phyloP scores from a whole-genome alignment of 257 asterid species.

The Rauvolfia tetraphylla region DNA sequence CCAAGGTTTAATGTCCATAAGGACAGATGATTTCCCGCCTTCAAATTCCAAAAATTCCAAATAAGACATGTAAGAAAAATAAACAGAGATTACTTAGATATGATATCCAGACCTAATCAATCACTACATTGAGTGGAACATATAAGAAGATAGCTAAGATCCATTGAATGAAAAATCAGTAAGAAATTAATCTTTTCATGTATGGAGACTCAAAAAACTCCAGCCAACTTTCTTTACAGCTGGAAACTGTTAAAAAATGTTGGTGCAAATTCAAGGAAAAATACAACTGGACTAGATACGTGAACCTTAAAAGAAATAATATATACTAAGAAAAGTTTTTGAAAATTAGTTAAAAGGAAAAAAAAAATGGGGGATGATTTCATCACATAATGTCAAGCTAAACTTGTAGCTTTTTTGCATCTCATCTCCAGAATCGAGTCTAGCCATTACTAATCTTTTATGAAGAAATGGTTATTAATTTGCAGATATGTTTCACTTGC shows the following conservation, averaged over 20 bases:
- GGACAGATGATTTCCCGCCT: conserved; percentile 98
- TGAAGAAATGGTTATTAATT: background rate
- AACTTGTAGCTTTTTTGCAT: background rate
- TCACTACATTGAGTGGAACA: background rate
- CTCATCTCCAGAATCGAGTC: background rate
- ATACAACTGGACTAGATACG: background rate
- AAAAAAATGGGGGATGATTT: too few relatives aligned
- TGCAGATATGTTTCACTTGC: background rate
- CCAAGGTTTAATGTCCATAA: conserved; percentile 94
- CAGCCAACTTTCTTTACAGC: background rate
- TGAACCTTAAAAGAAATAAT: too few relatives aligned
- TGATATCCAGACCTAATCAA: background rate
- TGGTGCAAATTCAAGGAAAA: background rate
- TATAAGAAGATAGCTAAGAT: background rate
- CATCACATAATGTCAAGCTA: too few relatives aligned
- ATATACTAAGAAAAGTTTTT: too few relatives aligned
- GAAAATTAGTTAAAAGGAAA: background rate
- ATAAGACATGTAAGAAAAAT: background rate
- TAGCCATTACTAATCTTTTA: background rate
- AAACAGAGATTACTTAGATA: background rate
- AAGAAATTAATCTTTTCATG: too few relatives aligned
- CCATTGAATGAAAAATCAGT: background rate
- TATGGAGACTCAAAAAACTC: too few relatives aligned
- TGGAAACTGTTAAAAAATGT: background rate
- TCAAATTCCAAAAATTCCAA: conserved; percentile 7